These are phyloP conservation scores for Clohesyomyces aquaticus DNA, from an alignment of 495 filamentous ascomycete genomes.

Conservation along the genomic window DNA sequence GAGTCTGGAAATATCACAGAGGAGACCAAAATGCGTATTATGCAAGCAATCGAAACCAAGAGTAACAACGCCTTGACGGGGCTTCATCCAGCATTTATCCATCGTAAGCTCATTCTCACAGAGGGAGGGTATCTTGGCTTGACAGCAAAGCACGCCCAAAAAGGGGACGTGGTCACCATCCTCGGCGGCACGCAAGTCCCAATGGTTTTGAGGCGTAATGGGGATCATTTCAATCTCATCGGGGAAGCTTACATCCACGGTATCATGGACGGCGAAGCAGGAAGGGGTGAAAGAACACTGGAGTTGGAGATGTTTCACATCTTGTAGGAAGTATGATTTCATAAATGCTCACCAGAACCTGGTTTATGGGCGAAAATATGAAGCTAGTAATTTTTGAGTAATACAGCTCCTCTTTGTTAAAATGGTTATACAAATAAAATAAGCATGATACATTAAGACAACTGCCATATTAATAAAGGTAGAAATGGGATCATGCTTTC, in stretches of 20 bases:
- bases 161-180: background rate
- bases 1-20: background rate
- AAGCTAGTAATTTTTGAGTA: no score
- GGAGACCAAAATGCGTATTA: background rate
- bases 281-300: background rate
- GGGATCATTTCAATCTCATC: background rate
- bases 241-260: background rate
- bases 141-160: background rate
- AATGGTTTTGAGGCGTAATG: background rate
- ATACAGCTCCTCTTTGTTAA: no score
- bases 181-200: no score
- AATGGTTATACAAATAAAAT: no score
- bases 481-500: no score
- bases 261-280: background rate
- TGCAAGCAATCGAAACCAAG: background rate
- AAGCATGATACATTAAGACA: no score
- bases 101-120: background rate
- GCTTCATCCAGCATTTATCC: background rate
- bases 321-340: no score
- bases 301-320: background rate
- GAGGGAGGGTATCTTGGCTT: background rate
- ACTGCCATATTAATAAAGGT: no score
- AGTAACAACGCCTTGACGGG: background rate
- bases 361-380: no score
- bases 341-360: no score